phyloP scores from a whole-genome alignment of 2,329 filamentous ascomycete genomes.

The Pseudogymnoascus sp. region DNA sequence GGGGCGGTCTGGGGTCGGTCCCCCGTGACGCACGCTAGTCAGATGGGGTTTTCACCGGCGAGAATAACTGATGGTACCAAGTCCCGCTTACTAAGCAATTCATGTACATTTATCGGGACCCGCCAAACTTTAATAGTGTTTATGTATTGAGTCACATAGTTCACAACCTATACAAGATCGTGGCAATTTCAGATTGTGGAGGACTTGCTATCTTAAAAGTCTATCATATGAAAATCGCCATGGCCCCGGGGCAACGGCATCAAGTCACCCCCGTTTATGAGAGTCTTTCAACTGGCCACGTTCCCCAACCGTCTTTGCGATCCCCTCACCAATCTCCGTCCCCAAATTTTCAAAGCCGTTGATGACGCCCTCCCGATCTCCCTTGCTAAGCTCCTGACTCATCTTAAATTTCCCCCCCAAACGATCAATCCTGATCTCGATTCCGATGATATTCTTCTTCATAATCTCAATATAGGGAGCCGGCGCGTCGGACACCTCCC shows the following conservation, averaged over 20 bases:
- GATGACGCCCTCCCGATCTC: conserved; percentile 50
- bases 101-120: background rate
- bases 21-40: too few relatives aligned
- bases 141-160: background rate
- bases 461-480: conserved; percentile 48
- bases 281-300: conserved; percentile 13
- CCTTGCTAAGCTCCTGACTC: conserved; percentile 51
- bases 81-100: background rate
- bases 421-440: conserved; percentile 49
- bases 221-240: background rate
- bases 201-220: background rate
- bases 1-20: too few relatives aligned
- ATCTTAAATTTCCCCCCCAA: conserved; percentile 60
- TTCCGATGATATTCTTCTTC: conserved; percentile 52
- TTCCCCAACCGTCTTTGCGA: conserved; percentile 32
- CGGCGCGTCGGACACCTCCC: conserved; percentile 53
- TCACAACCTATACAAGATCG: background rate
- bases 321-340: conserved; percentile 31
- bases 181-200: background rate
- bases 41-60: background rate
- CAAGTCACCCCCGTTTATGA: background rate
- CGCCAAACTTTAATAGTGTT: background rate
- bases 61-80: background rate
- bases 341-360: conserved; percentile 44
- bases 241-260: background rate